Percentiles rank a stretch among this genome's conserved stretches.
Conservation (phyloP, 805 yeast species). For the Vanderwaltozyma polyspora region DNA sequence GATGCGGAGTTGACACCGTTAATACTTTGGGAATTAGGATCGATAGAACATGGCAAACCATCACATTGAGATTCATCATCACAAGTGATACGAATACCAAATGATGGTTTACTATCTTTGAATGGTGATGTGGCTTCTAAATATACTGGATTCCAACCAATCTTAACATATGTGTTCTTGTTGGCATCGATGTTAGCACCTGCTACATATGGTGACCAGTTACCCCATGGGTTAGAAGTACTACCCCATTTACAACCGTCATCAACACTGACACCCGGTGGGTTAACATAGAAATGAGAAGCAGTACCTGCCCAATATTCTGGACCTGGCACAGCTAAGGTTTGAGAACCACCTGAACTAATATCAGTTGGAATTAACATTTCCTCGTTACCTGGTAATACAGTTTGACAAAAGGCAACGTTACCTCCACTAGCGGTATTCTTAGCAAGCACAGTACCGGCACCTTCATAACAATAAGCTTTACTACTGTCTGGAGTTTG, state of each 20-base stretch:
- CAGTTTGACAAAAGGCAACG: slow-evolving; percentile 87
- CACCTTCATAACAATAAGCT: slow-evolving; percentile 65
- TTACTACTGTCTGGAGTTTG: slow-evolving; percentile 47
- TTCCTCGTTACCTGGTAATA: slow-evolving; percentile 87
- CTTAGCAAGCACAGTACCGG: slow-evolving; percentile 54
- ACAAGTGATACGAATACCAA: slow-evolving; percentile 67
- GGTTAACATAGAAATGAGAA: slow-evolving; percentile 74
- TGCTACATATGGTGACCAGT: slow-evolving; percentile 91
- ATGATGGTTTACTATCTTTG: slow-evolving; percentile 43
- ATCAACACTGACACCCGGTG: slow-evolving; percentile 65
- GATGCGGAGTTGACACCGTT: slow-evolving; percentile 40
- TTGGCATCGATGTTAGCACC: slow-evolving; percentile 71
- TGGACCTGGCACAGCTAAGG: slow-evolving; percentile 75
- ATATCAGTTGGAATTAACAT: slow-evolving; percentile 78
- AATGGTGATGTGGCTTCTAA: slow-evolving; percentile 48
- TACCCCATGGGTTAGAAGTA: slow-evolving; percentile 56
- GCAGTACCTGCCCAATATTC: slow-evolving; percentile 81
- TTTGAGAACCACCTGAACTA: slow-evolving; percentile 33
- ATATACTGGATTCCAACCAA: slow-evolving; percentile 87
- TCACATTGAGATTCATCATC: slow-evolving; percentile 56
- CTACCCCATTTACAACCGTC: slow-evolving; percentile 86
- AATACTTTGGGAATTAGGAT: slow-evolving; percentile 52
- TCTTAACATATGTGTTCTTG: slow-evolving; percentile 67
- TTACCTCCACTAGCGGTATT: slow-evolving; percentile 45
- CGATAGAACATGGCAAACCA: slow-evolving; percentile 75